A percentile compares a stretch with the other conserved stretches of the same genome.
Evolutionary conservation across 2,329 filamentous ascomycete species (phyloP).

Genomic region (Aspergillus jensenii): DNA sequence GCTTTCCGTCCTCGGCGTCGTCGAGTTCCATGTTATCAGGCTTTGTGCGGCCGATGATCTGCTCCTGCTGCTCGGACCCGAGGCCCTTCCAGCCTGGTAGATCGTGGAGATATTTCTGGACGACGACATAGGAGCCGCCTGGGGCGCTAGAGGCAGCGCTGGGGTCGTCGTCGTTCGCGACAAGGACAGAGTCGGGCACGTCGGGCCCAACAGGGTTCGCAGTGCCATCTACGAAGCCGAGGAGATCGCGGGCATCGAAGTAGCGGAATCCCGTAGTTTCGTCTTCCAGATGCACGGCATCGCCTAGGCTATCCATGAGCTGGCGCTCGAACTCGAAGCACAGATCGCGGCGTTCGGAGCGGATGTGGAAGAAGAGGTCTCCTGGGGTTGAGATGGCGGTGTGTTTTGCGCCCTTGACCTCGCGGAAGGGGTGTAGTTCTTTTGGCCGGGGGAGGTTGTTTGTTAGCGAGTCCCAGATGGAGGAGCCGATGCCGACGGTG

Average conservation of each 20-base stretch:
- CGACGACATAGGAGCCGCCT: not conserved
- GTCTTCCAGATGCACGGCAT: conserved; percentile 20
- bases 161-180: not conserved
- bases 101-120: not conserved
- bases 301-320: conserved; percentile 50
- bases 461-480: conserved; percentile 52
- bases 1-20: not conserved
- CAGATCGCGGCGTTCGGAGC: conserved; percentile 56
- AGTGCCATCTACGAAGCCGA: not conserved
- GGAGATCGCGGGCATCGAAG: not conserved
- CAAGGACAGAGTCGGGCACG: not conserved
- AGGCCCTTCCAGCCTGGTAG: not conserved
- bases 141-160: no score
- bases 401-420: conserved; percentile 50
- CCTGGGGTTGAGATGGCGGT: conserved; percentile 57
- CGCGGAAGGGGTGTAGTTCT: conserved; percentile 54
- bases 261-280: not conserved
- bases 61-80: not conserved
- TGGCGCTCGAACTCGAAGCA: conserved; percentile 61
- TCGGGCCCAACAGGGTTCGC: not conserved
- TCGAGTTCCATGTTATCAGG: not conserved
- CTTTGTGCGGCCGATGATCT: not conserved
- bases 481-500: conserved; percentile 56
- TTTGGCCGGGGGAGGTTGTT: conserved; percentile 44
- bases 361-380: conserved; percentile 60